Percentiles rank a stretch among this genome's conserved stretches.
These are phyloP conservation scores for Ulota crispa DNA, from an alignment of 225 moss, liverwort and hornwort species.

Conservation along the genomic window DNA sequence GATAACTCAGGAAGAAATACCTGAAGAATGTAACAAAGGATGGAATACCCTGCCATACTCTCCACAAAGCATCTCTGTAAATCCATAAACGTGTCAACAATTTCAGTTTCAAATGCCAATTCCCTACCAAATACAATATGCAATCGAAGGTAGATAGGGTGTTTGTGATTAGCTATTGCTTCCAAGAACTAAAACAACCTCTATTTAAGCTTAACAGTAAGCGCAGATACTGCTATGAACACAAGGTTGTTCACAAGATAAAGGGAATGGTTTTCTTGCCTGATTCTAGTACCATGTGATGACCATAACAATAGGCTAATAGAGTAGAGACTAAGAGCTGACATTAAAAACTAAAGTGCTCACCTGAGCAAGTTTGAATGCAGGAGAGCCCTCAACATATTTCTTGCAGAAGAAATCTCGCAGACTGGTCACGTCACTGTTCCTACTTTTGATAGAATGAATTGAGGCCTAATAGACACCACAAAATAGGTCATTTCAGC, in stretches of 20 bases:
- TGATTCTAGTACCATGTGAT: background rate
- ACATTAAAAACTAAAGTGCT: background rate
- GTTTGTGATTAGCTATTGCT: background rate
- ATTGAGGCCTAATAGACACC: constrained; percentile 81
- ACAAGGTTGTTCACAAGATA: background rate
- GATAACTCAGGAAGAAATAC: constrained; percentile 34
- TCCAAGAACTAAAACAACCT: background rate
- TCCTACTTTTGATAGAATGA: constrained; percentile 98
- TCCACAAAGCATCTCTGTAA: constrained; percentile 99
- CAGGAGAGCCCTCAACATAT: constrained; percentile 83
- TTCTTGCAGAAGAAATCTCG: constrained; percentile 99
- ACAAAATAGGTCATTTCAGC: background rate
- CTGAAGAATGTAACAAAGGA: constrained; percentile 97
- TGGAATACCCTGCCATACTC: constrained; percentile 99
- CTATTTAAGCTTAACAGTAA: background rate
- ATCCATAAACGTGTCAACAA: constrained; percentile 21
- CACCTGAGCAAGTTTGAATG: constrained; percentile 95
- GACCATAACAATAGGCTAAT: background rate
- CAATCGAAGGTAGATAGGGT: constrained; percentile 1
- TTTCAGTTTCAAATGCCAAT: constrained; percentile 7
- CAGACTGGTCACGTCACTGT: constrained; percentile 75
- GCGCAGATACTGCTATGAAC: constrained; percentile 7
- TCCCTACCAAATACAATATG: background rate
- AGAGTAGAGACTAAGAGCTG: background rate
- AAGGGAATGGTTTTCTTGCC: background rate